Evolutionary conservation across 306 rosid genomes (phyloP).

Genomic region (Cucurbita argyrosperma): DNA sequence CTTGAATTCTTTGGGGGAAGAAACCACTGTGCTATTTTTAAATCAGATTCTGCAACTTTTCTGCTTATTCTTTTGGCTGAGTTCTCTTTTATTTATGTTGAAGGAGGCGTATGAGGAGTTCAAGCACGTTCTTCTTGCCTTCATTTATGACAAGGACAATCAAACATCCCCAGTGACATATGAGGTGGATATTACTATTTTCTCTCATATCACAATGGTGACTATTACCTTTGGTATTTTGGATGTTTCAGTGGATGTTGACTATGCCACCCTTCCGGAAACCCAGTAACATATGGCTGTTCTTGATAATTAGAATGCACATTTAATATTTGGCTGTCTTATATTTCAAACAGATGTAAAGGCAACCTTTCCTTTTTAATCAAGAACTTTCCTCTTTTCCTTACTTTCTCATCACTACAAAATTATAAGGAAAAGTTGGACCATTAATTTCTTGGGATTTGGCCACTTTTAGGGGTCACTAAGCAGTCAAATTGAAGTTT

Average conservation of each 20-base stretch:
- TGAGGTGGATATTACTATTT: slow-evolving; percentile 37
- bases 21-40: background rate
- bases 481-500: background rate
- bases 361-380: background rate
- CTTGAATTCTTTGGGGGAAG: background rate
- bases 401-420: background rate
- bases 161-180: slow-evolving; percentile 69
- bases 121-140: slow-evolving; percentile 91
- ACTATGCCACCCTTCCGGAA: background rate
- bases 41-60: background rate
- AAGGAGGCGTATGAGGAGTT: slow-evolving; percentile 99
- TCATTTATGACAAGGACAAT: slow-evolving; percentile 83
- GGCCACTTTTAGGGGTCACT: background rate
- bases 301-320: background rate
- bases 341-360: background rate
- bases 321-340: background rate
- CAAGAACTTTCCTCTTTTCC: background rate
- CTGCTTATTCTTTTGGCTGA: slow-evolving; percentile 19
- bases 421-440: background rate
- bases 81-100: slow-evolving; percentile 22
- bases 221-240: background rate
- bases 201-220: background rate
- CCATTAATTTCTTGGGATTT: background rate
- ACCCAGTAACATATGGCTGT: background rate
- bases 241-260: background rate